phyloP scores from a whole-genome alignment of 257 asterid species.

The Galeopsis tetrahit region DNA sequence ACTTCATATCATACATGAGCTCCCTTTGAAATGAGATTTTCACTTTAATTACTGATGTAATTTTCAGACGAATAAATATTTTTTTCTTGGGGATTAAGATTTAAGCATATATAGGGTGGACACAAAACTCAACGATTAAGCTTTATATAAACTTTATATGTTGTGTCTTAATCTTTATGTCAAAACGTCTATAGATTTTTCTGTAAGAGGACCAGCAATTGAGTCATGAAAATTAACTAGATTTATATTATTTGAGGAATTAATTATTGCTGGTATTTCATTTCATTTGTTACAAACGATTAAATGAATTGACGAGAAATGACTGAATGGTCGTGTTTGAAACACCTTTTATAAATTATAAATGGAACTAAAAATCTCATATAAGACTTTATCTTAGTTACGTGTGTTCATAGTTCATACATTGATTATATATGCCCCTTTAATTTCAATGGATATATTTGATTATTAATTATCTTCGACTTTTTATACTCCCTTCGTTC shows the following conservation, averaged over 20 bases:
- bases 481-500: too few relatives aligned
- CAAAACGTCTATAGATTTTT: slow-evolving; percentile 32
- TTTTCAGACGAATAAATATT: not conserved
- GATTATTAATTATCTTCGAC: too few relatives aligned
- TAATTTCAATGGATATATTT: too few relatives aligned
- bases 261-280: not conserved
- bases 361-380: too few relatives aligned
- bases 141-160: slow-evolving; percentile 7
- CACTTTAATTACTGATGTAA: not conserved
- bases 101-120: slow-evolving; percentile 5
- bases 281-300: too few relatives aligned
- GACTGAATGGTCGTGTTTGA: too few relatives aligned
- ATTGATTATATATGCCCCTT: too few relatives aligned
- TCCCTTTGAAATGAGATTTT: not conserved
- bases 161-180: slow-evolving; percentile 35
- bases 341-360: too few relatives aligned
- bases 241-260: not conserved
- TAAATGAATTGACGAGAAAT: too few relatives aligned
- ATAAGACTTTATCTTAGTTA: too few relatives aligned
- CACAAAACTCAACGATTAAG: not conserved
- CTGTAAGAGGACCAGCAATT: not conserved
- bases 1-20: too few relatives aligned
- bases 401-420: too few relatives aligned
- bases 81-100: slow-evolving; percentile 4
- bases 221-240: not conserved